A percentile compares a stretch with the other conserved stretches of the same genome.
These are phyloP conservation scores for Penicillium diatomitis DNA, from an alignment of 495 filamentous ascomycete species.

Conservation along the genomic window DNA sequence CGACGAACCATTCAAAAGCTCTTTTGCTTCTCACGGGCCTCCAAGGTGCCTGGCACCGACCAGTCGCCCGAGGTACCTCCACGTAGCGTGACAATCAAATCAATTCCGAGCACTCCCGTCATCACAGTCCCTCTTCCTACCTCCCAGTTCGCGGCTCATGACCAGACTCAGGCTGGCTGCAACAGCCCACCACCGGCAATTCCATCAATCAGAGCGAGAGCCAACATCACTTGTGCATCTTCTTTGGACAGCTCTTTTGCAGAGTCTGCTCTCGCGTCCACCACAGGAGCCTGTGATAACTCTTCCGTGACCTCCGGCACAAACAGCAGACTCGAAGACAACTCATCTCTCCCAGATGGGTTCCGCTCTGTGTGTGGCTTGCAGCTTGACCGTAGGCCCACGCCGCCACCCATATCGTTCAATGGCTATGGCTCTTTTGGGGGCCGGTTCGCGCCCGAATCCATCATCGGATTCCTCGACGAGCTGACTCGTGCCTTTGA, in stretches of 20 bases:
- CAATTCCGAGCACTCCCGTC: too few species aligned
- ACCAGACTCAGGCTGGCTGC: neutral
- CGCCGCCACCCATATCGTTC: slow-evolving; percentile 15
- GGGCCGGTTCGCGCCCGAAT: slow-evolving; percentile 26
- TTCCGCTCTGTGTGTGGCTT: slow-evolving; percentile 17
- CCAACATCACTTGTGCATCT: slow-evolving; percentile 6
- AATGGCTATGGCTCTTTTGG: slow-evolving; percentile 24
- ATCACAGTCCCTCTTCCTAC: slow-evolving; percentile 1
- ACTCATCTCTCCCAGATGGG: slow-evolving; percentile 2
- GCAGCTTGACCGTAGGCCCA: slow-evolving; percentile 17
- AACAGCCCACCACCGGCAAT: neutral
- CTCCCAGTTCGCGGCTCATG: neutral
- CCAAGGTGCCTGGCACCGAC: too few species aligned
- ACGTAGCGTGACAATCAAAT: too few species aligned
- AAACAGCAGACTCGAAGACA: slow-evolving; percentile 3
- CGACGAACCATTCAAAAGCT: slow-evolving; percentile 9
- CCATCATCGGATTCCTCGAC: slow-evolving; percentile 22
- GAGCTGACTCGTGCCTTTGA: slow-evolving; percentile 25
- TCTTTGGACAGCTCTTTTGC: slow-evolving; percentile 5
- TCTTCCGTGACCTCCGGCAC: slow-evolving; percentile 4
- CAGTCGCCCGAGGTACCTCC: slow-evolving; percentile 2
- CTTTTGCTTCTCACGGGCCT: slow-evolving; percentile 10
- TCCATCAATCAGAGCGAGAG: slow-evolving; percentile 1
- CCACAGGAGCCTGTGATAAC: slow-evolving; percentile 9
- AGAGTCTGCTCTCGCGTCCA: slow-evolving; percentile 9